Base-by-base conservation (phyloP, 1,284 basidiomycete species). In the Singerocomus inundabilis region DNA sequence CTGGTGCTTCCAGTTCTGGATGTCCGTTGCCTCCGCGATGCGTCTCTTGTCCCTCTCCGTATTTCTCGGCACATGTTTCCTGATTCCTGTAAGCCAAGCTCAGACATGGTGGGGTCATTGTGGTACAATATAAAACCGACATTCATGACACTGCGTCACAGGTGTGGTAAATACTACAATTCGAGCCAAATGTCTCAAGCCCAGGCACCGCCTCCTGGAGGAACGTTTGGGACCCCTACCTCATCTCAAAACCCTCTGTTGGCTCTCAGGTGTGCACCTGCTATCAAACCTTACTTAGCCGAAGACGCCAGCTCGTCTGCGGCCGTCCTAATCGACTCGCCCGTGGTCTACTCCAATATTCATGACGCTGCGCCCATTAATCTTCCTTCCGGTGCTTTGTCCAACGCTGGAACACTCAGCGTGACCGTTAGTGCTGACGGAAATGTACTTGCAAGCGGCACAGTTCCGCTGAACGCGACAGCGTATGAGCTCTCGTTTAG, bases 91-190 rank as follows among this genome's bases (percentile, higher is more conserved):
- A 11, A 51, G 40, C 11, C 41, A 16, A 15, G 59, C 69, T 45
- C 70, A 69, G 48, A 71, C 66, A 56, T 69, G 68, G 68, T 71
- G n/a, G 32, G 6, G 66, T 48, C n/a, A 8, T 63, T 26, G 30
- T n/a, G n/a, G 11, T 24, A 26, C 18, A 21, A 35, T 38, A 3
- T 11, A n/a, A 8, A 2, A 15, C 8, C 24, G 6, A 26, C 18
- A 12, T 37, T 35, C 18, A 45, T 49, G 15, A 35, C 48, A 45
- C n/a, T 21, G 42, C 21, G 33, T 40, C 28, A 41, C 37, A 64
- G 62, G 62, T 71, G 64, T 35, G 64, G 64, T 25, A 66, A 66
- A 48, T 54, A 67, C 31, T 66, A 66, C 33, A 51, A 68, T 24
- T 49, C 65, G 2, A 64, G 44, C 29, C 44, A 61, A 32, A 46